A percentile compares a stretch with the other conserved stretches of the same genome.
Evolutionary conservation across 169 alveolate genomes (phyloP).

Genomic region (Eimeria praecox): DNA sequence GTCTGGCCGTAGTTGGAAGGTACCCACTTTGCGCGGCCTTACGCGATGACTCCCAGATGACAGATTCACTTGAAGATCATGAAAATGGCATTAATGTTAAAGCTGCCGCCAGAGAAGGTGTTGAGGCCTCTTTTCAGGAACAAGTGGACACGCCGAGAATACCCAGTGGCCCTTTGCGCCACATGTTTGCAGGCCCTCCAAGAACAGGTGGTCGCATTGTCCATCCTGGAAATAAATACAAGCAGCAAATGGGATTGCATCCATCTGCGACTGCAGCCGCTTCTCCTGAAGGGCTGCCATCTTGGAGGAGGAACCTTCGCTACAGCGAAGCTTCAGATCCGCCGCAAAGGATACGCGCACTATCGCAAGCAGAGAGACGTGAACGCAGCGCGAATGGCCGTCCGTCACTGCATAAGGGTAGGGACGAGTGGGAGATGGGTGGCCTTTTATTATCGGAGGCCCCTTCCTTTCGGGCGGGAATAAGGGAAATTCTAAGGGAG

Average conservation of each 20-base stretch:
- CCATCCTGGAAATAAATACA: neutral
- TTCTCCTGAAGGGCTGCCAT: conserved; percentile 45
- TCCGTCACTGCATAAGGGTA: neutral
- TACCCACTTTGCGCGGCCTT: conserved; percentile 18
- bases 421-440: conserved; percentile 1
- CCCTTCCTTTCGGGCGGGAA: conserved; percentile 3
- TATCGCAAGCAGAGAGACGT: conserved; percentile 48
- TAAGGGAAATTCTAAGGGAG: neutral
- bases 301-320: conserved; percentile 44
- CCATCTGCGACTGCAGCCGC: neutral
- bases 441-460: neutral
- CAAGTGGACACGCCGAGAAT: neutral
- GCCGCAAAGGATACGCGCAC: neutral
- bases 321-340: neutral
- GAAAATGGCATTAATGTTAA: neutral
- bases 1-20: conserved; percentile 53
- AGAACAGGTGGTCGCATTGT: neutral
- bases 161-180: conserved; percentile 57
- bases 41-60: conserved; percentile 21
- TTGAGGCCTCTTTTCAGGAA: neutral
- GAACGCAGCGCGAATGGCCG: neutral
- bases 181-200: conserved; percentile 7
- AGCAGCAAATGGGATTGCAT: neutral
- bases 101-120: conserved; percentile 1
- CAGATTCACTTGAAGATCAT: neutral